Percentiles rank a stretch among this genome's conserved stretches.
Evolutionary conservation across 768 basidiomycete genomes (phyloP).

Genomic region (Lactarius trivialis): DNA sequence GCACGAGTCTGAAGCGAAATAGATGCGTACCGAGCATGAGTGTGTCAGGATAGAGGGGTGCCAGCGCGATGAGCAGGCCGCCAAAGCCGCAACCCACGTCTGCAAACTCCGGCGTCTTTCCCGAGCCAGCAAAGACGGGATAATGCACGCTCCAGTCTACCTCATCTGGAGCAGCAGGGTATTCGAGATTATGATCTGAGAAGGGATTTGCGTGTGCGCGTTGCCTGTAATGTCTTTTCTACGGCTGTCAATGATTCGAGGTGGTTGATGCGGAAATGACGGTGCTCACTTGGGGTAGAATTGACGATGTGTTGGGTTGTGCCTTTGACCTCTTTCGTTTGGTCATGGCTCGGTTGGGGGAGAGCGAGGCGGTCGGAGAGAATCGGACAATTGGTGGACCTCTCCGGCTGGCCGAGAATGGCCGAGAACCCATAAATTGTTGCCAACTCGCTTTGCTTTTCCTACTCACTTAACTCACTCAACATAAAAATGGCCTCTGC

Average conservation of each 20-base stretch:
- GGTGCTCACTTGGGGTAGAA: conserved; percentile 31
- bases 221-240: conserved; percentile 84
- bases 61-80: conserved; percentile 82
- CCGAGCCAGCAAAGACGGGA: conserved; percentile 54
- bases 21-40: conserved; percentile 79
- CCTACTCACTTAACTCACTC: not conserved
- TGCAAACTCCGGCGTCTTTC: conserved; percentile 82
- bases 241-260: not conserved
- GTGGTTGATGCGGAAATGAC: conserved; percentile 10
- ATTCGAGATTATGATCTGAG: conserved; percentile 82
- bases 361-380: conserved; percentile 8
- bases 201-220: conserved; percentile 83
- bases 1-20: not conserved
- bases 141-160: conserved; percentile 84
- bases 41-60: conserved; percentile 84
- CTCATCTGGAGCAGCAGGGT: conserved; percentile 66
- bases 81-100: conserved; percentile 99
- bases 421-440: not conserved
- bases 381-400: not conserved
- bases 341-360: conserved; percentile 23
- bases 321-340: conserved; percentile 28
- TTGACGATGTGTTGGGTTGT: conserved; percentile 21
- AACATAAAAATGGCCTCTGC: conserved; percentile 26
- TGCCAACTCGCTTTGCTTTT: not conserved
- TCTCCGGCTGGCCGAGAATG: not conserved